These are phyloP conservation scores for Phytophthora citrophthora DNA, from an alignment of 352 stramenopile species.

Conservation along the genomic window DNA sequence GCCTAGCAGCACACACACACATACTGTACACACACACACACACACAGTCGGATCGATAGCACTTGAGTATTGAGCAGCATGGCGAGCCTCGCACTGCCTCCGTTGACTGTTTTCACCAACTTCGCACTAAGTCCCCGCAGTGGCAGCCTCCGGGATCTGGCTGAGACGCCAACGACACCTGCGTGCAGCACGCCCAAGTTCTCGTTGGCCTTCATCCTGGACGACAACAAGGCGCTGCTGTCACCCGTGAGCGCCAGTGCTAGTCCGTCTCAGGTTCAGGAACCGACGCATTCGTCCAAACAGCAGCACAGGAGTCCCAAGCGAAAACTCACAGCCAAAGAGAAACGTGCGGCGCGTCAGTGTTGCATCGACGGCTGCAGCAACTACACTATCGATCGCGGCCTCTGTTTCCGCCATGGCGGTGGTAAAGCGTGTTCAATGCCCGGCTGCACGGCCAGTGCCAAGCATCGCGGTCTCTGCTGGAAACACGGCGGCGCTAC, in stretches of 20 bases:
- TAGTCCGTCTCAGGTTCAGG: background rate
- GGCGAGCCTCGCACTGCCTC: conserved; percentile 19
- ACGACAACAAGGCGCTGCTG: conserved; percentile 21
- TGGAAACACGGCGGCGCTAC: conserved; percentile 38
- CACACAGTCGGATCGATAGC: background rate
- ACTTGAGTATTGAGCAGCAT: conserved; percentile 1
- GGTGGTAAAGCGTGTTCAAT: conserved; percentile 55
- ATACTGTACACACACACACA: too few species aligned
- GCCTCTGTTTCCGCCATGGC: conserved; percentile 46
- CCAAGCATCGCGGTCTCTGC: conserved; percentile 54
- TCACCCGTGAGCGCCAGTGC: conserved; percentile 1
- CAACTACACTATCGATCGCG: conserved; percentile 61
- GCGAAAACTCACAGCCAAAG: conserved; percentile 9
- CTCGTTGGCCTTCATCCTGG: conserved; percentile 30
- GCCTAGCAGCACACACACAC: background rate
- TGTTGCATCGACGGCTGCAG: conserved; percentile 53
- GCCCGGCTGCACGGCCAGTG: conserved; percentile 51
- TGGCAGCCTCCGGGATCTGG: background rate
- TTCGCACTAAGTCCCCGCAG: conserved; percentile 4
- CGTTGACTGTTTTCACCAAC: conserved; percentile 14
- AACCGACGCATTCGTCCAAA: conserved; percentile 1
- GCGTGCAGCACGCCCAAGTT: conserved; percentile 18
- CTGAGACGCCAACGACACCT: conserved; percentile 1
- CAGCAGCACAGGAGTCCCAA: conserved; percentile 16
- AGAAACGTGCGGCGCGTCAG: conserved; percentile 46